Evolutionary conservation across 345 rosid species (phyloP).

Genomic region (Populus nigra): DNA sequence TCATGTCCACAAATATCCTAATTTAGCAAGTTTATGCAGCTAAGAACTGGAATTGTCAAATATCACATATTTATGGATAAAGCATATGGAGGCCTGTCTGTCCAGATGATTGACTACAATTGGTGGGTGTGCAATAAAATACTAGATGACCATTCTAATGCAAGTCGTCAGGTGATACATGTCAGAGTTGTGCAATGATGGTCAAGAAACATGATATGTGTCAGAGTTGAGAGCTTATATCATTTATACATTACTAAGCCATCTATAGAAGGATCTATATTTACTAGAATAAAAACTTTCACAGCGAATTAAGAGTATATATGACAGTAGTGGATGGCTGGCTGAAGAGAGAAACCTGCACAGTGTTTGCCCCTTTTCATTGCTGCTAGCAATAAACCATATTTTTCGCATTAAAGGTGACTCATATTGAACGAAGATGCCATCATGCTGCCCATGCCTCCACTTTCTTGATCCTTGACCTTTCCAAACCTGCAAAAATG

Average conservation of each 20-base stretch:
- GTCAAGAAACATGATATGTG: neutral
- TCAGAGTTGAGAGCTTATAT: neutral
- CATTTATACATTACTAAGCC: neutral
- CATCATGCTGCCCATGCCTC: conserved; percentile 86
- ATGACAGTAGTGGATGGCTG: neutral
- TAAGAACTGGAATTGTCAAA: neutral
- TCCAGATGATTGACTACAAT: neutral
- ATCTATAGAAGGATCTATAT: neutral
- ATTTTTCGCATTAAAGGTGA: conserved; percentile 63
- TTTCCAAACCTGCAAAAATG: conserved; percentile 72
- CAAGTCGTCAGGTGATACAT: neutral
- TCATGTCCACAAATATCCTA: neutral
- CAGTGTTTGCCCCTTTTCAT: conserved; percentile 69
- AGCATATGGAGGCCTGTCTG: neutral
- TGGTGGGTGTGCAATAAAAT: neutral
- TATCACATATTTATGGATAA: neutral
- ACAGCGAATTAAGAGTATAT: neutral
- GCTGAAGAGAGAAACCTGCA: conserved; percentile 59
- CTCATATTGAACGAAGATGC: conserved; percentile 91
- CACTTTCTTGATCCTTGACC: conserved; percentile 99
- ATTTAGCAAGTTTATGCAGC: neutral
- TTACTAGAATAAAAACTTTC: neutral
- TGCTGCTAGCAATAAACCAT: conserved; percentile 84
- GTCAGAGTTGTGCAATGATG: neutral
- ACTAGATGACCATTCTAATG: neutral